Evolutionary conservation across 2,329 filamentous ascomycete species (phyloP), one percentile per base, ranked within the genome.

Genomic region (Colletotrichum falcatum): DNA sequence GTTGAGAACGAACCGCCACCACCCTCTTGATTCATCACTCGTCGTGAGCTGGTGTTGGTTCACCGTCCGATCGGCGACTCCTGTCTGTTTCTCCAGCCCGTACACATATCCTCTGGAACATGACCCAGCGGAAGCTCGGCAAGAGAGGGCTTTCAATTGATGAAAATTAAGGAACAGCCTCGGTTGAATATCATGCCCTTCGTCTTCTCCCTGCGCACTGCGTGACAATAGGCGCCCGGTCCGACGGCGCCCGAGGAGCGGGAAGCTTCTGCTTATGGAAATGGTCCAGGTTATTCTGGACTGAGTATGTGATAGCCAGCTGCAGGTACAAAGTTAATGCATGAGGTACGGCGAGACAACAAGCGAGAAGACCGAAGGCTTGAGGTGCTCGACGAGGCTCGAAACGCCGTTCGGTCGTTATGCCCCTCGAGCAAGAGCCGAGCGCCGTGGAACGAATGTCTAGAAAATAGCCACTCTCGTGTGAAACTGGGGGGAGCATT

Each of bases 241-340:
- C 55, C 39, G 46, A 60, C 37, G 20, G 60, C 66, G 67, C 46
- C 42, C 44, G 51, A 62, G 26, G 28, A 61, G 64, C 67, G 49
- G 64, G 66, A 62, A 67, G 46, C 42, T 60, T 55, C 48, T 66
- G 62, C 55, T 65, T 48, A 55, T 39, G 35, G 48, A 33, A 51
- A n/a, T 55, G 48, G 63, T 26, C 7, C 55, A 35, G 16, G 28
- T 35, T 6, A 35, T 14, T 55, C 11, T 33, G 30, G 30, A 30
- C 20, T 16, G 20, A 26, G 33, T 8, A 30, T 33, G n/a, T 35
- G 20, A 60, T 51, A 51, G 44, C 26, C 28, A 26, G 65, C 68
- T 71, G 68, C 68, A 68, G 68, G 64, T 67, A 71, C 68, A 51
- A 49, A 67, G 59, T 23, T 54, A 59, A 53, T 59, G 64, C 64